Conservation (phyloP, 2,329 filamentous ascomycete genomes). For the Venturia aucupariae region DNA sequence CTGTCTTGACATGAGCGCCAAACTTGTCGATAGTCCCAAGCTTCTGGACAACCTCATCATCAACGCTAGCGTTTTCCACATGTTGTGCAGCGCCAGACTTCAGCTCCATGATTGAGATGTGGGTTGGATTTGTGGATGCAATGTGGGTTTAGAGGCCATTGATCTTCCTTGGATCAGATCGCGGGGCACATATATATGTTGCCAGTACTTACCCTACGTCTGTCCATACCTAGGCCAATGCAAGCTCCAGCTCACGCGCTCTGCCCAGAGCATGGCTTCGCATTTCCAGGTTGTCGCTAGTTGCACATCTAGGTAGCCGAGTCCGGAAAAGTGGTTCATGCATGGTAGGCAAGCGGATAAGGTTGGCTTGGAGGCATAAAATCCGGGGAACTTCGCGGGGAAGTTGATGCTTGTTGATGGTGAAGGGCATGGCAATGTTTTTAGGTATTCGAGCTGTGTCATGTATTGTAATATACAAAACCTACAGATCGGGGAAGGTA, state of each 20-base stretch:
- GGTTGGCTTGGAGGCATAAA: not conserved
- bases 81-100: not conserved
- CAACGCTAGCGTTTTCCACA: not conserved
- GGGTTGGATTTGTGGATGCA: not conserved
- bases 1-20: constrained; percentile 14
- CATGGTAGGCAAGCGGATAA: not conserved
- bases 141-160: not conserved
- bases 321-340: not conserved
- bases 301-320: too few relatives aligned
- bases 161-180: not conserved
- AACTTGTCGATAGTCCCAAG: constrained; percentile 9
- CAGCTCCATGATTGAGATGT: not conserved
- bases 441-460: too few relatives aligned
- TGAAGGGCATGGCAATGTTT: not conserved
- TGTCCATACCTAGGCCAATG: too few relatives aligned
- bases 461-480: not conserved
- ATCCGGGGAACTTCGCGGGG: not conserved
- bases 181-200: not conserved
- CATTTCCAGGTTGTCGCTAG: not conserved
- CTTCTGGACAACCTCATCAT: not conserved
- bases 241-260: not conserved
- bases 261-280: not conserved
- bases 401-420: not conserved
- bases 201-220: too few relatives aligned
- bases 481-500: not conserved